Conservation (phyloP, 306 rosid species). For the Aeschynomene evenia region DNA sequence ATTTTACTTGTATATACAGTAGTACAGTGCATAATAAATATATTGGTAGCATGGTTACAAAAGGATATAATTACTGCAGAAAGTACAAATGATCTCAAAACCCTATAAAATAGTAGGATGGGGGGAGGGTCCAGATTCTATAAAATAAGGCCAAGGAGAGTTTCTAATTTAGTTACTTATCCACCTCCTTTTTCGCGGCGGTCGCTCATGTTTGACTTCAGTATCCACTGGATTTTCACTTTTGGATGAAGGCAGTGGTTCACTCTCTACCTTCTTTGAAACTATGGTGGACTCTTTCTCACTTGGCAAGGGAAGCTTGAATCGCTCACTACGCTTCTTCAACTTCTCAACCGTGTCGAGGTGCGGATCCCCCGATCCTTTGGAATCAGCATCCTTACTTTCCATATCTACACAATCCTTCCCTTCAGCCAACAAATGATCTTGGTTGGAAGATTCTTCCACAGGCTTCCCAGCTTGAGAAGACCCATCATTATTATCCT, state of each 20-base stretch:
- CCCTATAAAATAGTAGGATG: conserved; percentile 34
- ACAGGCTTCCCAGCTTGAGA: conserved; percentile 59
- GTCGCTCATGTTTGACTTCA: conserved; percentile 87
- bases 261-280: conserved; percentile 73
- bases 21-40: conserved; percentile 48
- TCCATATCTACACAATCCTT: conserved; percentile 66
- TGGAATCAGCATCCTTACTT: conserved; percentile 52
- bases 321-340: conserved; percentile 97
- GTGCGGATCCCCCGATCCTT: conserved; percentile 66
- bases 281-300: conserved; percentile 73
- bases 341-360: conserved; percentile 96
- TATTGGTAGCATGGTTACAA: conserved; percentile 54
- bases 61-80: conserved; percentile 34
- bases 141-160: conserved; percentile 27
- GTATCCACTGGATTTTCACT: conserved; percentile 63
- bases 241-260: conserved; percentile 62
- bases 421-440: conserved; percentile 47
- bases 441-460: conserved; percentile 56
- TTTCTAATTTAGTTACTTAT: conserved; percentile 63
- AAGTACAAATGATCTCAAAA: conserved; percentile 45
- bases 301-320: conserved; percentile 96
- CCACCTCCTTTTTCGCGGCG: conserved; percentile 97
- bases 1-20: conserved; percentile 67
- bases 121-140: conserved; percentile 31
- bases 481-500: conserved; percentile 48